Evolutionary conservation across 2,329 filamentous ascomycete species (phyloP).

Genomic region (Neurospora sp.): DNA sequence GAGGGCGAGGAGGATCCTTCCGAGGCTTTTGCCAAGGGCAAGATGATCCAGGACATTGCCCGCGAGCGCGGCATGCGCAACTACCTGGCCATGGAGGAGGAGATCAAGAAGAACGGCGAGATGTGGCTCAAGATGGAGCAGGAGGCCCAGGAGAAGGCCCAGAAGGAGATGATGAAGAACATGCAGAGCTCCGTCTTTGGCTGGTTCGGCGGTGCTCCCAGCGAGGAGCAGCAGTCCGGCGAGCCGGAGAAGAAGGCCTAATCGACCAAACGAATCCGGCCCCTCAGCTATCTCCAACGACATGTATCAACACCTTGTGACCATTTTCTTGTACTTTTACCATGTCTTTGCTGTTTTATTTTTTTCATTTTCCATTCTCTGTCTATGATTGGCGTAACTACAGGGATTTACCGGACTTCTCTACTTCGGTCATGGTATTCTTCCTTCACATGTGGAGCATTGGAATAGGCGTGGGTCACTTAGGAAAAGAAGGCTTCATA

Average conservation of each 20-base stretch:
- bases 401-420: neutral
- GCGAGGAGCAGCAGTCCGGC: constrained; percentile 9
- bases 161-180: constrained; percentile 82
- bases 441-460: constrained; percentile 5
- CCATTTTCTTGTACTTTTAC: constrained; percentile 1
- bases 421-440: constrained; percentile 3
- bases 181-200: constrained; percentile 74
- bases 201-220: constrained; percentile 31
- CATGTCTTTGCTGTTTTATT: neutral
- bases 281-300: neutral
- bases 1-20: constrained; percentile 62
- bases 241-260: constrained; percentile 6
- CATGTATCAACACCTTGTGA: constrained; percentile 4
- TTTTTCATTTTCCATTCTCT: neutral
- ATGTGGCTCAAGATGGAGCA: constrained; percentile 95
- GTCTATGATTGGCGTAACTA: neutral
- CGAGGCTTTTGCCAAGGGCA: constrained; percentile 80
- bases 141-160: constrained; percentile 74
- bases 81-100: constrained; percentile 80
- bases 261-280: neutral
- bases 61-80: constrained; percentile 84
- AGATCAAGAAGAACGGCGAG: constrained; percentile 87
- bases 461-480: constrained; percentile 2
- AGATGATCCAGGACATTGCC: constrained; percentile 94
- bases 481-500: constrained; percentile 3